These are phyloP conservation scores for Hapsidospora chrysogenum DNA, from an alignment of 495 filamentous ascomycete genomes.

Conservation along the genomic window DNA sequence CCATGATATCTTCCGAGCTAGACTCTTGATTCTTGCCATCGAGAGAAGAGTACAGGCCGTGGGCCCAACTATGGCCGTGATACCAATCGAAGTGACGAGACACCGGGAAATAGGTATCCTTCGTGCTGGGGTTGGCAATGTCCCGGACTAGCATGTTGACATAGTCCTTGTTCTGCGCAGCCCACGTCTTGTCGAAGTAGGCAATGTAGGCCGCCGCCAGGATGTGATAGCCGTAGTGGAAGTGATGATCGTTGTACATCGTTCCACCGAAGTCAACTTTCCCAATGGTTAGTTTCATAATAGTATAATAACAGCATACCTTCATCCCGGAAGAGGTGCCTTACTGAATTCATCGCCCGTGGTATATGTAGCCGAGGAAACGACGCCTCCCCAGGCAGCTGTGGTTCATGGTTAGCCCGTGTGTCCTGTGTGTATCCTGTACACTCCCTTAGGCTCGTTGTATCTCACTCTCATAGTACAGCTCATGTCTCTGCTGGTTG, in stretches of 20 bases:
- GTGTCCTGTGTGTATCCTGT: not conserved
- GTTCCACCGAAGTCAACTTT: constrained; percentile 53
- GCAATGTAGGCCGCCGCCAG: constrained; percentile 76
- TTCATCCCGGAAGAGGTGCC: too few relatives aligned
- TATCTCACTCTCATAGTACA: constrained; percentile 57
- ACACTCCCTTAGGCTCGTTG: not conserved
- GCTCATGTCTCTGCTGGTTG: constrained; percentile 60
- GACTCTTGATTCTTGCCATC: constrained; percentile 80
- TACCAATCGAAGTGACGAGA: constrained; percentile 87
- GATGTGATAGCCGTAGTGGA: constrained; percentile 84
- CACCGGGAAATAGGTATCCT: constrained; percentile 68
- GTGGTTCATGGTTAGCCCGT: not conserved
- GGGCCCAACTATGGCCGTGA: constrained; percentile 90
- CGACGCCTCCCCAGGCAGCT: constrained; percentile 68
- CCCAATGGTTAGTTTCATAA: too few relatives aligned
- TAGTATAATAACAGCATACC: too few relatives aligned
- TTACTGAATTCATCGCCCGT: constrained; percentile 37
- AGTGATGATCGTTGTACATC: constrained; percentile 93
- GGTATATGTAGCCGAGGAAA: constrained; percentile 61
- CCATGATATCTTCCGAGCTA: constrained; percentile 82
- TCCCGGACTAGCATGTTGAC: constrained; percentile 69
- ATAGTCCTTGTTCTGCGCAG: constrained; percentile 54
- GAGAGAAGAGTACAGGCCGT: constrained; percentile 73
- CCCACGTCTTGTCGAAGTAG: constrained; percentile 62
- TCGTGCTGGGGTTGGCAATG: constrained; percentile 53